Conservation (phyloP, 2,329 filamentous ascomycete species). For the Juglanconis oblonga region DNA sequence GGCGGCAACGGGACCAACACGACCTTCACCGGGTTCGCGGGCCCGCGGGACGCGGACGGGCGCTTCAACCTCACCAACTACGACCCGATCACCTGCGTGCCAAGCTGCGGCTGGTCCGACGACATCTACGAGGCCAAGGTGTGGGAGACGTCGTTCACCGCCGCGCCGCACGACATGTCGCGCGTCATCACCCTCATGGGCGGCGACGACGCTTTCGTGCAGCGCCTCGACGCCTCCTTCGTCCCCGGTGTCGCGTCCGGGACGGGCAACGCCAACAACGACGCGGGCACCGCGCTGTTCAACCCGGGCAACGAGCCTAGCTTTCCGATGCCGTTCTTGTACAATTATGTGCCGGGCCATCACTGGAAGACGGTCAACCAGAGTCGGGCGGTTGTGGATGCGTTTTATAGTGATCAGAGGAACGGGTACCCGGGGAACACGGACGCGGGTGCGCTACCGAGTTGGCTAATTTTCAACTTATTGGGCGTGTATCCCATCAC, state of each 20-base stretch:
- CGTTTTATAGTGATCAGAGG: constrained; percentile 36
- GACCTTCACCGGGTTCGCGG: constrained; percentile 4
- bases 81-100: constrained; percentile 1
- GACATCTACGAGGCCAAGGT: constrained; percentile 11
- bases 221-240: constrained; percentile 10
- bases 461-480: constrained; percentile 50
- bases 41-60: constrained; percentile 6
- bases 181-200: constrained; percentile 10
- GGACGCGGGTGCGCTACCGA: constrained; percentile 45
- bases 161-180: constrained; percentile 12
- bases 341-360: constrained; percentile 43
- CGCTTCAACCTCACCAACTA: constrained; percentile 7
- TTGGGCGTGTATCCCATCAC: constrained; percentile 46
- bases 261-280: constrained; percentile 7
- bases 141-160: constrained; percentile 11
- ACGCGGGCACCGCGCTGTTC: constrained; percentile 8
- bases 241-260: not conserved
- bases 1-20: not conserved
- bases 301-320: constrained; percentile 13
- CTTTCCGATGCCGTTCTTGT: constrained; percentile 48
- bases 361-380: constrained; percentile 35
- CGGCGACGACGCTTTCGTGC: constrained; percentile 11
- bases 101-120: constrained; percentile 7
- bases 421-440: constrained; percentile 43
- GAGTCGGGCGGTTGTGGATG: constrained; percentile 33